Evolutionary conservation across 305 asterid genomes (phyloP).

Genomic region (Galium porrigens): DNA sequence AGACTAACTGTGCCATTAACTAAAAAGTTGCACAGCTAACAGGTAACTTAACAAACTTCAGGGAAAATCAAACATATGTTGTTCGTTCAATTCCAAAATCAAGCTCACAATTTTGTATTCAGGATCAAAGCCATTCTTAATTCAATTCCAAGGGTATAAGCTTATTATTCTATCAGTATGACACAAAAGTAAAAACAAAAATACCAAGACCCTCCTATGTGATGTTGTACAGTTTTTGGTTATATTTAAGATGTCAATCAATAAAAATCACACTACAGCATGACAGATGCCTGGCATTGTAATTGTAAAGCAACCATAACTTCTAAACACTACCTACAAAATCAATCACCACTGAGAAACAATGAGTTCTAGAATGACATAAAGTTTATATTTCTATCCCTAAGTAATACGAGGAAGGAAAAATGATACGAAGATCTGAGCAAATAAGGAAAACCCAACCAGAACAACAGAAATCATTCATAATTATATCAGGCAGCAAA

Average conservation of each 20-base stretch:
- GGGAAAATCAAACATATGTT: not conserved
- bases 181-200: not conserved
- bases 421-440: not conserved
- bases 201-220: not conserved
- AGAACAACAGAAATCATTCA: not conserved
- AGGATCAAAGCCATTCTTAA: not conserved
- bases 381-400: not conserved
- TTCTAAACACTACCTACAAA: not conserved
- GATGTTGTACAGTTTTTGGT: not conserved
- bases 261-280: not conserved
- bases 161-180: not conserved
- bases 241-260: not conserved
- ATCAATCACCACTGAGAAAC: not conserved
- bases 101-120: not conserved
- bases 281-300: not conserved
- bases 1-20: not conserved
- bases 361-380: not conserved
- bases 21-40: not conserved
- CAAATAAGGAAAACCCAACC: not conserved
- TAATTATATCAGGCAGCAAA: not conserved
- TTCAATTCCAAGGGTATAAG: not conserved
- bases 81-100: not conserved
- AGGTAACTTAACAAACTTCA: not conserved
- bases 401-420: not conserved
- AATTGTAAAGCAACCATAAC: not conserved